Base-by-base conservation (phyloP, 2,329 filamentous ascomycete species). In the Aspergillus quadricinctus region DNA sequence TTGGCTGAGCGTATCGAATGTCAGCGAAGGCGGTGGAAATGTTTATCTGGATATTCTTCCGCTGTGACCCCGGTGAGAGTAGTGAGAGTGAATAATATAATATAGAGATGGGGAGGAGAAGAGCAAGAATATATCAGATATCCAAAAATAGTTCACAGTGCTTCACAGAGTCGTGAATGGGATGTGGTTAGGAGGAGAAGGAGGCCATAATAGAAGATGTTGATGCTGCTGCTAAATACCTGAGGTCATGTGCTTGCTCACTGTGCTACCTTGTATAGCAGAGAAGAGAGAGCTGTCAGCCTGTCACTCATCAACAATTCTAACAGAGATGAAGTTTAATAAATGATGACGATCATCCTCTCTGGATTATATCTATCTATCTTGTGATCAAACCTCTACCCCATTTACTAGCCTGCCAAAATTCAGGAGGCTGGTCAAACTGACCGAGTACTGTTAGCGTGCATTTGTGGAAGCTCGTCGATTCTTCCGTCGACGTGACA, bases 21-120 rank as follows among this genome's bases (percentile, higher is more conserved):
- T 58, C 66, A 64, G 66, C 72, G 72, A 75, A 75, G 69, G 72
- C 71, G 71, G 71, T 73, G 69, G 72, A 75, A 74, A 57, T 54
- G 19, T 53, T 54, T 43, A 23, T 49, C 50, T 60, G 29, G 28
- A 49, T 48, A 27, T 43, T 19, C 21, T 41, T 37, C 27, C 41
- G n/a, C n/a, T 11, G 10, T 10, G 14, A 21, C 9, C 11, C 21
- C 11, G 41, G 31, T 17, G 31, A 37, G 31, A 46, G 55, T 19
- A 56, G 41, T 54, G 61, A 60, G 54, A 56, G 54, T 55, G 48
- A 58, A 60, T 57, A 57, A 53, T 54, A 60, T 57, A 57, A 53
- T 54, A 46, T 11, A 27, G 23, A 17, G 43, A 27, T 23, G 21
- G 10, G 2, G 48, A 56, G 28, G 60, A 56, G 65, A 58, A 57